phyloP scores from a whole-genome alignment of 2,329 filamentous ascomycete species.

The Aspergillus fructus region DNA sequence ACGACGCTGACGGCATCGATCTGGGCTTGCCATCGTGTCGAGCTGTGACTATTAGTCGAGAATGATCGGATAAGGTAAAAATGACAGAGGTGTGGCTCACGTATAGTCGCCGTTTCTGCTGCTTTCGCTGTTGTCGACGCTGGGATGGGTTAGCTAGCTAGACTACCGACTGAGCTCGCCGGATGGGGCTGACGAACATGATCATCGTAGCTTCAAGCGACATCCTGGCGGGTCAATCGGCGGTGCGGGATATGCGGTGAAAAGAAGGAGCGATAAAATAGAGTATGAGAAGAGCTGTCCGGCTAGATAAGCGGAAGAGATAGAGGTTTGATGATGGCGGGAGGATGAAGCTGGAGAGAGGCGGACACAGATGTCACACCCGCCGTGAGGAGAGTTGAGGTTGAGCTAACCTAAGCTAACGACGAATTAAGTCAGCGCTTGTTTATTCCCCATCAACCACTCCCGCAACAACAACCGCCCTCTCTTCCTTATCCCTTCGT shows the following conservation, averaged over 20 bases:
- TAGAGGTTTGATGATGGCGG: conserved; percentile 11
- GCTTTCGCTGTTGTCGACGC: conserved; percentile 97
- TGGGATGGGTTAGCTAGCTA: conserved; percentile 33
- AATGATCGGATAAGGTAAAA: neutral
- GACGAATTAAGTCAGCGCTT: conserved; percentile 35
- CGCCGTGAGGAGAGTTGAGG: conserved; percentile 3
- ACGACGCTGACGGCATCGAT: conserved; percentile 91
- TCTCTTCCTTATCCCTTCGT: conserved; percentile 11
- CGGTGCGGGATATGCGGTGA: conserved; percentile 24
- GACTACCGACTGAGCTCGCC: conserved; percentile 11
- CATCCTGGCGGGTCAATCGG: conserved; percentile 64
- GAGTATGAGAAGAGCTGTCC: neutral
- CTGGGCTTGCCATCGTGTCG: conserved; percentile 94
- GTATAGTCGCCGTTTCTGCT: conserved; percentile 92
- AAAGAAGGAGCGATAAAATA: neutral
- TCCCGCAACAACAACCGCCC: conserved; percentile 16
- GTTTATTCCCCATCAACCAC: conserved; percentile 39
- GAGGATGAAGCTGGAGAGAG: conserved; percentile 26
- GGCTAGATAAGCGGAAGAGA: conserved; percentile 3
- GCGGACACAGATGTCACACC: conserved; percentile 25
- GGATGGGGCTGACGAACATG: conserved; percentile 51
- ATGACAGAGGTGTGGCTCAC: conserved; percentile 37
- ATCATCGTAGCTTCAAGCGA: conserved; percentile 99
- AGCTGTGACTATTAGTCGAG: conserved; percentile 54
- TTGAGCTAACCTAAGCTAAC: conserved; percentile 15